Evolutionary conservation across 1,284 basidiomycete genomes (phyloP).

Genomic region (Caloboletus firmus): DNA sequence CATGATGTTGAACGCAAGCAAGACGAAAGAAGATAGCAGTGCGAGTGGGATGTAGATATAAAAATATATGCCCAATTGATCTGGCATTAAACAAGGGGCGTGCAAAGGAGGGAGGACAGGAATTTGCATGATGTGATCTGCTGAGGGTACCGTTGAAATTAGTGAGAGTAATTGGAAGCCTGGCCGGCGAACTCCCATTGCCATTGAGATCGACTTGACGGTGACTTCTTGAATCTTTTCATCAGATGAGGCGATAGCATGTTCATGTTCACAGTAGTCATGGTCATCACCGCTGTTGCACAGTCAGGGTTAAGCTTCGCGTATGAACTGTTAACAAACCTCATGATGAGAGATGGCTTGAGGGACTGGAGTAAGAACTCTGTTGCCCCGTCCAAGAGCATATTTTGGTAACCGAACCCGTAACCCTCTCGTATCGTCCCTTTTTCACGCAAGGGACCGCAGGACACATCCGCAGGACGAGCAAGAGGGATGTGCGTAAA

Average conservation of each 20-base stretch:
- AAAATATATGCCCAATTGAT: constrained; percentile 63
- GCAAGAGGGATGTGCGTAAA: constrained; percentile 83
- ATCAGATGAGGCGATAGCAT: constrained; percentile 39
- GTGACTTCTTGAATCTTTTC: constrained; percentile 65
- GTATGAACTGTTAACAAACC: constrained; percentile 45
- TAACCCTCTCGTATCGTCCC: constrained; percentile 72
- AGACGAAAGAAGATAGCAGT: constrained; percentile 41
- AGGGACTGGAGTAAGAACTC: constrained; percentile 67
- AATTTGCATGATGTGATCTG: constrained; percentile 29
- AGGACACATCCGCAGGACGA: constrained; percentile 65
- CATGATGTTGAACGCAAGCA: constrained; percentile 39
- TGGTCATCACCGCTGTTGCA: constrained; percentile 77
- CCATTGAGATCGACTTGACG: constrained; percentile 82
- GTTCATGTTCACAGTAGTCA: constrained; percentile 81
- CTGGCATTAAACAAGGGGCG: constrained; percentile 65
- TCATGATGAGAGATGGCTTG: constrained; percentile 69
- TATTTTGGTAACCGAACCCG: constrained; percentile 82
- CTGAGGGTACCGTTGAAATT: constrained; percentile 42
- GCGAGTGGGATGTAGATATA: constrained; percentile 54
- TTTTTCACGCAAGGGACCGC: constrained; percentile 74
- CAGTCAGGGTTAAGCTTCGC: constrained; percentile 6
- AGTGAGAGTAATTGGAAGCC: constrained; percentile 87
- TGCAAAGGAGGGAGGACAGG: constrained; percentile 38
- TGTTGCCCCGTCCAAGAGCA: constrained; percentile 71
- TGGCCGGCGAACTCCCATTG: constrained; percentile 71